Percentiles rank a stretch among this genome's conserved stretches.
Conservation (phyloP, 345 rosid genomes). For the Litchi chinensis region DNA sequence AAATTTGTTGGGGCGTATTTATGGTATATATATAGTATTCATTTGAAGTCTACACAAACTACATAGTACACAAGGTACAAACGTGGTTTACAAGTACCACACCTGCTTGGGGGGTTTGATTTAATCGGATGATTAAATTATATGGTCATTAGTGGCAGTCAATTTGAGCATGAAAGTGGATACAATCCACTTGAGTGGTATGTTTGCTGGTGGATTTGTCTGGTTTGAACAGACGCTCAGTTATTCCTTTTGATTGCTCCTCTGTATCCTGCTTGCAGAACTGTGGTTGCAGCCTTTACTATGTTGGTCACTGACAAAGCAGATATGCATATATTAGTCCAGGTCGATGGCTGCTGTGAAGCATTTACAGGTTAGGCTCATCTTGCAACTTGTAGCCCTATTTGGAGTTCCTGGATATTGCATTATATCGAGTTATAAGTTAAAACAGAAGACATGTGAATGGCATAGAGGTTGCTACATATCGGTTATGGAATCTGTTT, state of each 20-base stretch:
- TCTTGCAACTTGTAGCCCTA: background rate
- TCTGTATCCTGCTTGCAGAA: background rate
- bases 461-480: background rate
- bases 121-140: background rate
- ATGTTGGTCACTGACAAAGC: background rate
- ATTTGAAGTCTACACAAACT: background rate
- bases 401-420: background rate
- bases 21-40: background rate
- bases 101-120: conserved; percentile 2
- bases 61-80: background rate
- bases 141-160: background rate
- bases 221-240: background rate
- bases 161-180: background rate
- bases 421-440: background rate
- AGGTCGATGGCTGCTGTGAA: background rate
- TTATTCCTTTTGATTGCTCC: background rate
- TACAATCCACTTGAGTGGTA: background rate
- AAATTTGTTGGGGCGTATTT: background rate
- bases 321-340: background rate
- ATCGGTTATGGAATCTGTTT: background rate
- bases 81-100: background rate
- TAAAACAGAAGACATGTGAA: background rate
- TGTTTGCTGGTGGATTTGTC: conserved; percentile 8
- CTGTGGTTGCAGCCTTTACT: background rate
- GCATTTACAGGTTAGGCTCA: background rate